Base-by-base conservation (phyloP, 805 yeast species). In the Yamadazyma ubonensis region DNA sequence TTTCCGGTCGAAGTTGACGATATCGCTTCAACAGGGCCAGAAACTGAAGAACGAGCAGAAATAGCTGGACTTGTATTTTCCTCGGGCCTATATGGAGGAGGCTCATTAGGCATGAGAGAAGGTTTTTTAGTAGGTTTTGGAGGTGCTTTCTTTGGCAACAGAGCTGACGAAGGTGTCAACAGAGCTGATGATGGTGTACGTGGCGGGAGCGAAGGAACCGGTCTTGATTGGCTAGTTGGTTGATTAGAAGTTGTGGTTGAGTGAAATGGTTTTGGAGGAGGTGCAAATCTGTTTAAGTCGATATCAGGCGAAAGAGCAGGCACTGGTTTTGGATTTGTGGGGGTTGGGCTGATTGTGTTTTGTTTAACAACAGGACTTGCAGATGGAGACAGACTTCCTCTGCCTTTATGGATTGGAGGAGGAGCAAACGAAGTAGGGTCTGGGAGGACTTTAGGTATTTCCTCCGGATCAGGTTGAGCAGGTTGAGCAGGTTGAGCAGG, bases 71-170 rank as follows among this genome's bases (percentile, higher is more conserved):
- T n/a, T 15, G 30, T 9, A 10, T 4, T 28, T 18, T 32, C 35
- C 8, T 10, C 27, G 12, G 17, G 38, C 26, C 52, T 36, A 29
- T 56, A 54, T 18, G 66, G 53, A 7, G 58, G 59, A 6, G 61
- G 61, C 12, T 54, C 40, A 23, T 18, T 21, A 3, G 47, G 48
- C 44, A 42, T 44, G 14, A 43, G 11, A 15, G 47, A 34, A 16
- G 59, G 51, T 39, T 64, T 62, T 44, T 66, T 71, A 2, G 50
- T 42, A 1, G 76, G 76, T 29, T 68, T 71, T 25, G 74, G 73
- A 15, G 74, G 71, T 0, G 57, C 56, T 38, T 61, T 63, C 16
- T 33, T 38, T n/a, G 37, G 16, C 20, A n/a, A n/a, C n/a, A n/a
- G n/a, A n/a, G 17, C 41, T 10, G 36, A n/a, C 19, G 30, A 27